Conservation (phyloP, 2,329 filamentous ascomycete genomes). For the Pyrenophora tritici-repentis region DNA sequence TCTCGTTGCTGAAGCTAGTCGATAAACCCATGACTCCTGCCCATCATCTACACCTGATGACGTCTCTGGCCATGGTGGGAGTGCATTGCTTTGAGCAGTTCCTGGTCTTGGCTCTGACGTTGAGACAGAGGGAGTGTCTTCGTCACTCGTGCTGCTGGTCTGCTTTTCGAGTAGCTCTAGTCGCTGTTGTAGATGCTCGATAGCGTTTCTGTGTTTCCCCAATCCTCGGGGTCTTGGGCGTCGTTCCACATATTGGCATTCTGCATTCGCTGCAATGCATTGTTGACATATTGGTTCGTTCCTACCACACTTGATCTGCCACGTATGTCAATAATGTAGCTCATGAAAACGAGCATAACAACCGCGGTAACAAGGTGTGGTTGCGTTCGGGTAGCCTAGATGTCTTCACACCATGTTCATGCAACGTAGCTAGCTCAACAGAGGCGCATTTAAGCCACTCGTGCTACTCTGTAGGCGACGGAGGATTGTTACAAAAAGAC, state of each 20-base stretch:
- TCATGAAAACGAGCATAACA: too few species aligned
- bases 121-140: slow-evolving; percentile 7
- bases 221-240: slow-evolving; percentile 27
- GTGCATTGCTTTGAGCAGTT: neutral
- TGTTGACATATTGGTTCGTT: slow-evolving; percentile 31
- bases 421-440: too few species aligned
- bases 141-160: slow-evolving; percentile 7
- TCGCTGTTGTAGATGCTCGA: slow-evolving; percentile 29
- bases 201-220: slow-evolving; percentile 26
- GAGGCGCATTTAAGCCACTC: too few species aligned
- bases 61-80: slow-evolving; percentile 15
- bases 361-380: too few species aligned
- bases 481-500: neutral
- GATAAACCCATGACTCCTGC: slow-evolving; percentile 32
- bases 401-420: too few species aligned
- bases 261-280: slow-evolving; percentile 29
- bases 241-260: slow-evolving; percentile 37
- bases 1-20: slow-evolving; percentile 30
- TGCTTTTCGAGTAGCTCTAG: slow-evolving; percentile 35
- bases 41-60: slow-evolving; percentile 22
- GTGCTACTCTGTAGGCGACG: too few species aligned
- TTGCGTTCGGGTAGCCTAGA: too few species aligned
- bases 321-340: too few species aligned
- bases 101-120: neutral
- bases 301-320: slow-evolving; percentile 38